A percentile compares a stretch with the other conserved stretches of the same genome.
Evolutionary conservation across 2,329 filamentous ascomycete species (phyloP).

Genomic region (Phaeosphaeriaceae sp.): DNA sequence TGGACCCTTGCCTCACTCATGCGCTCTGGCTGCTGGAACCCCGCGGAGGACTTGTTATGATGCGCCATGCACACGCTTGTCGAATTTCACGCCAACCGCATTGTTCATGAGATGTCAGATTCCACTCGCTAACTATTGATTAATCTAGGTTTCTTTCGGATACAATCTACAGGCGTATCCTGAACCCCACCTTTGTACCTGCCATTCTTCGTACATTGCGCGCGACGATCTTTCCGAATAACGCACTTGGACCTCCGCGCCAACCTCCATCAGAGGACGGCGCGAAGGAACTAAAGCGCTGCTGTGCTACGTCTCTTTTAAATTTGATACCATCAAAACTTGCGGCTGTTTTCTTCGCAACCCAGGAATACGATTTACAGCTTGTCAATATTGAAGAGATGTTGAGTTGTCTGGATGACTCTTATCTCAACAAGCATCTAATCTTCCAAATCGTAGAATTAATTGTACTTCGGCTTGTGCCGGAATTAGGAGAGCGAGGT

Average conservation of each 20-base stretch:
- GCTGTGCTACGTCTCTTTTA: constrained; percentile 67
- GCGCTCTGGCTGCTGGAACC: not conserved
- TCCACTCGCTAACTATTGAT: constrained; percentile 33
- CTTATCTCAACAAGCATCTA: constrained; percentile 91
- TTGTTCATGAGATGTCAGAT: constrained; percentile 2
- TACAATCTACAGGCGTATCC: constrained; percentile 50
- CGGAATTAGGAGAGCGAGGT: constrained; percentile 77
- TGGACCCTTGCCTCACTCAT: not conserved
- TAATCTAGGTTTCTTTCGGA: constrained; percentile 54
- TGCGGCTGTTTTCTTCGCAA: constrained; percentile 40
- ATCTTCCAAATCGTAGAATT: constrained; percentile 83
- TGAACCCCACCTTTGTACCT: constrained; percentile 54
- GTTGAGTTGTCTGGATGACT: constrained; percentile 77
- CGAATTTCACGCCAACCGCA: not conserved
- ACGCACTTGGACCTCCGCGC: constrained; percentile 70
- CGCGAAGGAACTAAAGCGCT: constrained; percentile 67
- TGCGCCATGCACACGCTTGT: not conserved
- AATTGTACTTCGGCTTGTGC: constrained; percentile 79
- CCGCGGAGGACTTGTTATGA: not conserved
- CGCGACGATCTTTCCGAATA: constrained; percentile 84
- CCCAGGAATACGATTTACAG: constrained; percentile 55
- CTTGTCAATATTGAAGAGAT: constrained; percentile 66
- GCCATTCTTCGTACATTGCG: constrained; percentile 70
- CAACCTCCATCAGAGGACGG: constrained; percentile 65
- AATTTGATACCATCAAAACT: constrained; percentile 56